Conservation (phyloP, 2,329 filamentous ascomycete genomes). For the Zasmidium angulare region DNA sequence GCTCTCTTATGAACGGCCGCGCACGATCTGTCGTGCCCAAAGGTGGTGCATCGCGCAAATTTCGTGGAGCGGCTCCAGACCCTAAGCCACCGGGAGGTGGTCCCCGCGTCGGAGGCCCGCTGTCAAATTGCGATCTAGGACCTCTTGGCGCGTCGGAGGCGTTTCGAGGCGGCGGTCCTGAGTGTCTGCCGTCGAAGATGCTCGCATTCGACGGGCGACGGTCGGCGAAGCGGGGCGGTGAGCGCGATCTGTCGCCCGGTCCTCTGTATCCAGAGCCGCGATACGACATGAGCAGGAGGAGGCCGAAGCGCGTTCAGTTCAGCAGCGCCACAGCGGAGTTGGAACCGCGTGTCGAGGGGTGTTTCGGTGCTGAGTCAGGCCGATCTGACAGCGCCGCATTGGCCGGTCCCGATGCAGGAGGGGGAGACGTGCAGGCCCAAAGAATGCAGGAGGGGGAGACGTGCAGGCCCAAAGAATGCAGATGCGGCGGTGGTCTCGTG, state of each 20-base stretch:
- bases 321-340: conserved; percentile 8
- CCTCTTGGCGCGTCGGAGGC: conserved; percentile 70
- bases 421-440: not conserved
- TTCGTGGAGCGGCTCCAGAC: conserved; percentile 49
- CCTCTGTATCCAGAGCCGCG: conserved; percentile 24
- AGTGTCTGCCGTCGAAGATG: conserved; percentile 30
- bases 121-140: conserved; percentile 77
- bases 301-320: conserved; percentile 7
- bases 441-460: not conserved
- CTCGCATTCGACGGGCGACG: conserved; percentile 64
- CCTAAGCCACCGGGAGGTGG: conserved; percentile 53
- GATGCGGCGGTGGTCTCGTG: not conserved
- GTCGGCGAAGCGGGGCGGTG: conserved; percentile 68
- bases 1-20: conserved; percentile 52
- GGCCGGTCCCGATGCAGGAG: not conserved
- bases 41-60: conserved; percentile 56
- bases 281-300: conserved; percentile 21
- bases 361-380: conserved; percentile 1
- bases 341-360: conserved; percentile 1
- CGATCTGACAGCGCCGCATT: not conserved
- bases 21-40: conserved; percentile 61
- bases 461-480: not conserved
- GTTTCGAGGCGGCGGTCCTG: conserved; percentile 24
- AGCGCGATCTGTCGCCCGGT: conserved; percentile 64
- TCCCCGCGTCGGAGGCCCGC: conserved; percentile 40